These are phyloP conservation scores for Dendrothele bispora DNA, from an alignment of 768 basidiomycete genomes.

Conservation along the genomic window DNA sequence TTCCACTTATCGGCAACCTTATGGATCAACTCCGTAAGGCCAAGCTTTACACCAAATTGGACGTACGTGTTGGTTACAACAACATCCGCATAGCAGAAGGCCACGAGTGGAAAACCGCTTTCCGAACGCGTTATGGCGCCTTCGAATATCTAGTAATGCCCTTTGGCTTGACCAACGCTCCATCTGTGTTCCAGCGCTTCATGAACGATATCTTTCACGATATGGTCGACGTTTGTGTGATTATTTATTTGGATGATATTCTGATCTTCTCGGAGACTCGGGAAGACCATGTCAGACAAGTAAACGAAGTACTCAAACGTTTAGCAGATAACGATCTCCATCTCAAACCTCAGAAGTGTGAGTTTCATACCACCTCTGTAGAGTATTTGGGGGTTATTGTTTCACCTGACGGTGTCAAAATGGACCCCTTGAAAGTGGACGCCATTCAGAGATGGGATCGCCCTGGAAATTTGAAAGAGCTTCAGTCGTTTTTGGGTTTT, in stretches of 20 bases:
- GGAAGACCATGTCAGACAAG: constrained; percentile 11
- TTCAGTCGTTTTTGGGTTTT: too few relatives aligned
- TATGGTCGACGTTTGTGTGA: constrained; percentile 21
- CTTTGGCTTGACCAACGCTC: constrained; percentile 35
- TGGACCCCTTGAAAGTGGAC: not conserved
- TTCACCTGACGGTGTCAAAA: not conserved
- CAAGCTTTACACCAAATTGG: constrained; percentile 33
- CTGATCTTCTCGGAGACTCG: constrained; percentile 16
- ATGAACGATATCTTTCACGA: constrained; percentile 35
- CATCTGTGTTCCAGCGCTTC: constrained; percentile 26
- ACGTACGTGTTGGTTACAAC: constrained; percentile 40
- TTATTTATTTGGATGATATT: constrained; percentile 34
- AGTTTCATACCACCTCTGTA: constrained; percentile 6
- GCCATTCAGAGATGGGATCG: not conserved
- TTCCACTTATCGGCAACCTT: constrained; percentile 34
- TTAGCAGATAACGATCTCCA: constrained; percentile 19
- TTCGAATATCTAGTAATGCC: constrained; percentile 46
- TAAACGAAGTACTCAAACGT: constrained; percentile 15
- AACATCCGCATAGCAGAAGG: constrained; percentile 40
- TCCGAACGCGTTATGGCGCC: constrained; percentile 32
- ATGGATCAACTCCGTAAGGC: constrained; percentile 24
- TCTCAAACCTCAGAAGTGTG: constrained; percentile 26
- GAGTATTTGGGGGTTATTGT: constrained; percentile 18
- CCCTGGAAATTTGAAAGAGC: too few relatives aligned
- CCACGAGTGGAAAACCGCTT: constrained; percentile 45